Evolutionary conservation across 2,329 filamentous ascomycete genomes (phyloP).

Genomic region (Coleophoma crateriformis): DNA sequence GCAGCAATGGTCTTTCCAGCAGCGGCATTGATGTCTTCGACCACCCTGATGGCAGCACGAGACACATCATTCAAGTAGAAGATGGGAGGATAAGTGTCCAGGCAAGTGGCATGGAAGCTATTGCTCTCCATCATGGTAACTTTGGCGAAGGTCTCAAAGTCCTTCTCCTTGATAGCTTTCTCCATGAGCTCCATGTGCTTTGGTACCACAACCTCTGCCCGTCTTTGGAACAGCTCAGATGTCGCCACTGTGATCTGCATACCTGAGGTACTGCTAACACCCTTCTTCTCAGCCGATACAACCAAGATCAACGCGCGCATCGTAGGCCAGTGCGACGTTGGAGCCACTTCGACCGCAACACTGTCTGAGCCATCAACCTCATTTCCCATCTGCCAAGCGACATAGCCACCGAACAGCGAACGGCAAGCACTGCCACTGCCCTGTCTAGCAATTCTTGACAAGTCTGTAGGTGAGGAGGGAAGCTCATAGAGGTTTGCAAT

Average conservation of each 20-base stretch:
- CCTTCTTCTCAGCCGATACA: constrained; percentile 90
- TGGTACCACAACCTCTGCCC: constrained; percentile 74
- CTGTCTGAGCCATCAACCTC: constrained; percentile 79
- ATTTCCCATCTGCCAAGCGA: constrained; percentile 83
- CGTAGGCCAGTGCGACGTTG: constrained; percentile 86
- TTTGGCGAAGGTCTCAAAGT: constrained; percentile 83
- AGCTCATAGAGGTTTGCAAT: constrained; percentile 91
- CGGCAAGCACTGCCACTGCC: constrained; percentile 94
- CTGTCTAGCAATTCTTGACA: constrained; percentile 85
- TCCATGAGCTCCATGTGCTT: constrained; percentile 81
- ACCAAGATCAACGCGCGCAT: constrained; percentile 94
- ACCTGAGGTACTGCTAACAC: constrained; percentile 83
- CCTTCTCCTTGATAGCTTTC: constrained; percentile 66
- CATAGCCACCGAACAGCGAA: constrained; percentile 89
- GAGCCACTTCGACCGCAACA: constrained; percentile 80
- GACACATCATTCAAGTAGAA: constrained; percentile 98
- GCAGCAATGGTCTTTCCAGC: constrained; percentile 79
- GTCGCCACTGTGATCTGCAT: constrained; percentile 98
- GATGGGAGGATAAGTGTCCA: constrained; percentile 95
- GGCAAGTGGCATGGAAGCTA: constrained; percentile 90
- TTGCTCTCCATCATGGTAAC: constrained; percentile 97
- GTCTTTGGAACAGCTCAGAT: constrained; percentile 76
- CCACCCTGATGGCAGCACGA: constrained; percentile 77
- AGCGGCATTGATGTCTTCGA: constrained; percentile 80
- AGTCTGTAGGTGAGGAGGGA: constrained; percentile 71